These are phyloP conservation scores for Sedum album DNA, from an alignment of 164 flowering plant genomes.

Conservation along the genomic window DNA sequence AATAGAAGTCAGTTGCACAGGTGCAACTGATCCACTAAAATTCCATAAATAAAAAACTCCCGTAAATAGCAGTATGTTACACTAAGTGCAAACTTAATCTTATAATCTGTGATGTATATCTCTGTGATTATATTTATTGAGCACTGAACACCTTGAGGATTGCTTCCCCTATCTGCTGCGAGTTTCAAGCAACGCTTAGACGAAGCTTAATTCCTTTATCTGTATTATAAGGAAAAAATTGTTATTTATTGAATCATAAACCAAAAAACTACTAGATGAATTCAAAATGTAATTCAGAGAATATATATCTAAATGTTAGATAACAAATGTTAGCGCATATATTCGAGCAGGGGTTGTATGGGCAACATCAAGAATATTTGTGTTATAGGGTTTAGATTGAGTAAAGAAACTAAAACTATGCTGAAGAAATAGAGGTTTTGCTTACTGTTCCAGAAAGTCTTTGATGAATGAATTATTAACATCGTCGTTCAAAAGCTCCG, in stretches of 20 bases:
- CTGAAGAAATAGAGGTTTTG: not conserved
- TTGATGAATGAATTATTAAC: not conserved
- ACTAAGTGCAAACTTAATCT: not conserved
- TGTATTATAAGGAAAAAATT: not conserved
- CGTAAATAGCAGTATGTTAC: not conserved
- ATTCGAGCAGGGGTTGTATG: too few species aligned
- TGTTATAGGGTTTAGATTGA: not conserved
- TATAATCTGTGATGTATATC: not conserved
- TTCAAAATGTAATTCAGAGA: too few species aligned
- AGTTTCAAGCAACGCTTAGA: not conserved
- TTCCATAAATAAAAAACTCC: not conserved
- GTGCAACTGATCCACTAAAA: slow-evolving; percentile 3
- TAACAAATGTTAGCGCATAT: too few species aligned
- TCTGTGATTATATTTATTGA: too few species aligned
- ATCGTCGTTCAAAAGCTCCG: not conserved
- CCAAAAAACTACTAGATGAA: not conserved
- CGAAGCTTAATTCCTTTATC: not conserved
- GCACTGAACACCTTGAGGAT: not conserved
- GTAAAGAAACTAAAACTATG: not conserved
- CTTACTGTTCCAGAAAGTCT: slow-evolving; percentile 1
- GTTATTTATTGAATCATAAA: not conserved
- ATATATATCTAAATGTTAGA: too few species aligned
- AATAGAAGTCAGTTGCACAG: not conserved
- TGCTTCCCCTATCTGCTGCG: not conserved
- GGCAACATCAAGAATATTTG: not conserved